These are phyloP conservation scores for Vitis amurensis DNA, from an alignment of 164 flowering plant genomes.

Conservation along the genomic window DNA sequence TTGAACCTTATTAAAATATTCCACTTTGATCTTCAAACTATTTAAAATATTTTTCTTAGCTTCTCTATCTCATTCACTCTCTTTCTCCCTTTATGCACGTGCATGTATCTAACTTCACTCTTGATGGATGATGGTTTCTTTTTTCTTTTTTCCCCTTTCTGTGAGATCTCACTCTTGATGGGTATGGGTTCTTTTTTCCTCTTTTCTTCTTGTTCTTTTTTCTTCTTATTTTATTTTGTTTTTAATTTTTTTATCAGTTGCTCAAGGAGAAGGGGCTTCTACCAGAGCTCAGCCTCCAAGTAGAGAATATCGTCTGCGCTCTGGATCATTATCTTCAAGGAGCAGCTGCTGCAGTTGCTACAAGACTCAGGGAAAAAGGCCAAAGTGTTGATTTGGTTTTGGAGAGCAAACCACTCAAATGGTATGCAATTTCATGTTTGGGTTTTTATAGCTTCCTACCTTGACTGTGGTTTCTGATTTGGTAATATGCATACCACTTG, in stretches of 20 bases:
- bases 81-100: too few species aligned
- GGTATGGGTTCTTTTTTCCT: conserved; percentile 1
- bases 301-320: conserved; percentile 83
- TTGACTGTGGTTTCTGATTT: not conserved
- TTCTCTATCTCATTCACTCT: too few species aligned
- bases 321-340: conserved; percentile 77
- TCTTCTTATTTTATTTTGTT: not conserved
- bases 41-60: too few species aligned
- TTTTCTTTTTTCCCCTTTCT: too few species aligned
- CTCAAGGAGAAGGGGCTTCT: conserved; percentile 81
- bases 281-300: conserved; percentile 62
- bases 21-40: too few species aligned
- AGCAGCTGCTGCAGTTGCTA: conserved; percentile 72
- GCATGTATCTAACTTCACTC: not conserved
- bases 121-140: not conserved
- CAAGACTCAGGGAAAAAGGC: conserved; percentile 73
- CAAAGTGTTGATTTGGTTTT: conserved; percentile 84
- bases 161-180: not conserved
- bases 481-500: not conserved
- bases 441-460: not conserved
- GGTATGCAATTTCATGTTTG: conserved; percentile 39
- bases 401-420: conserved; percentile 85
- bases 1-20: too few species aligned
- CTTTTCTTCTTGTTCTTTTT: not conserved
- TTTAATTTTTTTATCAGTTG: conserved; percentile 41